A percentile compares a stretch with the other conserved stretches of the same genome.
Conservation (phyloP, 148 eudicot genomes). For the Heliosperma pusillum region DNA sequence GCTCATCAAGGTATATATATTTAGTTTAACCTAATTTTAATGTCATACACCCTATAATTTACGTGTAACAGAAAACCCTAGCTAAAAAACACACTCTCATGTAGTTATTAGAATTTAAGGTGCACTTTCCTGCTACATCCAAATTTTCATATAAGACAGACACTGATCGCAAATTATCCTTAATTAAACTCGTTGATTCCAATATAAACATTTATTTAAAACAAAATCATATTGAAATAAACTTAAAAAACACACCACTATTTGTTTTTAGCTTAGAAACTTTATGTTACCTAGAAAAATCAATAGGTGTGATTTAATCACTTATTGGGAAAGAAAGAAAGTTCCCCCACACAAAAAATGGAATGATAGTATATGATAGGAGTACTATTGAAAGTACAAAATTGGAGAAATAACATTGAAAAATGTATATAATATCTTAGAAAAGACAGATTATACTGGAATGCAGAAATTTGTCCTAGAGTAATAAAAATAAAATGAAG, state of each 20-base stretch:
- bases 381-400: not conserved
- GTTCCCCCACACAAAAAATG: not conserved
- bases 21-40: not conserved
- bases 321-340: too few relatives aligned
- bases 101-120: not conserved
- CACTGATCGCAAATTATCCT: not conserved
- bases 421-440: not conserved
- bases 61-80: constrained; percentile 9
- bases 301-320: not conserved
- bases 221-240: too few relatives aligned
- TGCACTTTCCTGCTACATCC: not conserved
- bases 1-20: constrained; percentile 59
- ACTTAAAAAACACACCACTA: too few relatives aligned
- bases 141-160: not conserved
- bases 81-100: not conserved
- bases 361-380: not conserved
- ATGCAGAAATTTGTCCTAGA: not conserved
- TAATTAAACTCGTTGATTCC: too few relatives aligned
- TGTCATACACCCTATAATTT: not conserved
- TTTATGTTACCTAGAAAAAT: not conserved
- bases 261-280: too few relatives aligned
- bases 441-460: constrained; percentile 7
- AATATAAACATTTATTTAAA: too few relatives aligned
- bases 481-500: not conserved
- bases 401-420: not conserved